Conservation (phyloP, 768 basidiomycete genomes). For the Mycena indigotica region DNA sequence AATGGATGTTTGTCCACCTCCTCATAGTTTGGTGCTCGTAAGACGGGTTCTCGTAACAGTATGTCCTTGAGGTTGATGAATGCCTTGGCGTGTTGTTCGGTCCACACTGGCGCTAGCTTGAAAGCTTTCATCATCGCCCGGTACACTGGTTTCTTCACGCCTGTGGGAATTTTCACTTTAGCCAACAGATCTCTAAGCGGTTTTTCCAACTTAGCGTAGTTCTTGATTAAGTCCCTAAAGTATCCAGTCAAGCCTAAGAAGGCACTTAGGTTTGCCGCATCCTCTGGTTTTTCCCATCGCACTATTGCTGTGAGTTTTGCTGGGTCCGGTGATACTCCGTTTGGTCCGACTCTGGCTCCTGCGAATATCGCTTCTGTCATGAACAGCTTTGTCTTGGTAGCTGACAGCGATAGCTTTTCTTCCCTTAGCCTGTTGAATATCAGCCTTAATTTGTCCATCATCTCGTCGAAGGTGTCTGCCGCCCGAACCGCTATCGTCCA, state of each 20-base stretch:
- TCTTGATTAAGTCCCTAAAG: slow-evolving; percentile 37
- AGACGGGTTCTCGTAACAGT: slow-evolving; percentile 25
- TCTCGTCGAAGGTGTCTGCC: slow-evolving; percentile 33
- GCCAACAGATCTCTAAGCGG: slow-evolving; percentile 35
- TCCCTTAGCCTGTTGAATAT: slow-evolving; percentile 32
- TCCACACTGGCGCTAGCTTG: slow-evolving; percentile 19
- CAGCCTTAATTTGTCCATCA: slow-evolving; percentile 25
- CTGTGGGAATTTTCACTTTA: slow-evolving; percentile 16
- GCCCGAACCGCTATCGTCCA: slow-evolving; percentile 40
- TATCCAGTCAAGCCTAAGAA: slow-evolving; percentile 39
- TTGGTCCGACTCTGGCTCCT: slow-evolving; percentile 32
- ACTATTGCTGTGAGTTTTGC: slow-evolving; percentile 40
- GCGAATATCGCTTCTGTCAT: slow-evolving; percentile 38
- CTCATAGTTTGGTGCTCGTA: slow-evolving; percentile 25
- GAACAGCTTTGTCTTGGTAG: slow-evolving; percentile 38
- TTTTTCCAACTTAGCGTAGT: slow-evolving; percentile 33
- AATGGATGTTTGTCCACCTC: slow-evolving; percentile 29
- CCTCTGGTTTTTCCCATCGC: slow-evolving; percentile 33
- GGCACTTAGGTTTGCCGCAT: slow-evolving; percentile 28
- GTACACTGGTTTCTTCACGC: slow-evolving; percentile 30
- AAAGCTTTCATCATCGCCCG: slow-evolving; percentile 24
- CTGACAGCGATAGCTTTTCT: slow-evolving; percentile 35
- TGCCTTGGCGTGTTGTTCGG: slow-evolving; percentile 20
- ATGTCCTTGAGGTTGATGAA: slow-evolving; percentile 28
- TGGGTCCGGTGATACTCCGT: slow-evolving; percentile 37